A percentile compares a stretch with the other conserved stretches of the same genome.
Conservation (phyloP, 257 asterid species). For the Solanum corneliomulleri region DNA sequence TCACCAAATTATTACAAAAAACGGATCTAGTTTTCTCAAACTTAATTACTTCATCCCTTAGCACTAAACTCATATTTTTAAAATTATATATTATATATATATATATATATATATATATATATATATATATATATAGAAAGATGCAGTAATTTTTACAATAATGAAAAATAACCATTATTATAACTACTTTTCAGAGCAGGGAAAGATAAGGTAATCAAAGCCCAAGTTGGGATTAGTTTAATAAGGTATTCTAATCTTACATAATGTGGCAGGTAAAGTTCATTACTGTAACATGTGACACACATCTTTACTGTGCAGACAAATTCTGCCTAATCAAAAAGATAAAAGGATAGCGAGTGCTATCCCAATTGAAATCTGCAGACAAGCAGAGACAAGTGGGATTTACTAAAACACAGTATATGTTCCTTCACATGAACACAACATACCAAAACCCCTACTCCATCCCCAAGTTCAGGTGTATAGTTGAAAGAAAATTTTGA, state of each 20-base stretch:
- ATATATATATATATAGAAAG: neutral
- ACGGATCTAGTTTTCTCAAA: neutral
- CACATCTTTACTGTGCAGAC: neutral
- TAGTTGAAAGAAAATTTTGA: neutral
- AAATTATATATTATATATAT: neutral
- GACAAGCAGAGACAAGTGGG: neutral
- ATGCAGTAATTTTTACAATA: neutral
- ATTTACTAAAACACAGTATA: neutral
- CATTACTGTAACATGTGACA: neutral
- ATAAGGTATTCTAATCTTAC: neutral
- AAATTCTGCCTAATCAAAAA: neutral
- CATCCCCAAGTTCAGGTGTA: neutral
- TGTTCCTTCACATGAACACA: neutral
- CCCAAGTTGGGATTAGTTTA: neutral
- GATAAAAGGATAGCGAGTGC: neutral
- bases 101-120: neutral
- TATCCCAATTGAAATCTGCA: neutral
- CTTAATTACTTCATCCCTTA: neutral
- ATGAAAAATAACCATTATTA: neutral
- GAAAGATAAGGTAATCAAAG: neutral
- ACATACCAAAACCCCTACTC: neutral
- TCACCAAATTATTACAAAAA: too few species aligned
- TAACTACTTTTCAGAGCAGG: neutral
- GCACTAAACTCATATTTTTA: neutral
- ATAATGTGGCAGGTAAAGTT: neutral